Evolutionary conservation across 305 asterid genomes (phyloP), one percentile per base, ranked within the genome.

Genomic region (Fraxinus velutina): DNA sequence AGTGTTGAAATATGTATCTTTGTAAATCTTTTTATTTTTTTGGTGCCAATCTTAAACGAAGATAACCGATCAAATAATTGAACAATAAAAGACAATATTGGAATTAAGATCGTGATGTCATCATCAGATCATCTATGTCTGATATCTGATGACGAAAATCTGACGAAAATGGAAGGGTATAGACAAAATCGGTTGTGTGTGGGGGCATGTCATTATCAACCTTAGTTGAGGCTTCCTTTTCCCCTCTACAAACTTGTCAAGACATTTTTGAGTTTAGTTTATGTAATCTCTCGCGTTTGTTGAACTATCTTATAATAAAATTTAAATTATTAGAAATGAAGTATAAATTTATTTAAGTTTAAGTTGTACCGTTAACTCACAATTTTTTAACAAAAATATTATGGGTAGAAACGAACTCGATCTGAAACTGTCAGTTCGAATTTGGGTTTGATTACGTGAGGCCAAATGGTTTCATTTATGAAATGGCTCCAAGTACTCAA

Each of bases 141-240:
- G 73, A 66, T 82, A 62, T 73, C 22, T 50, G 52, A 76, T 77
- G 77, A 78, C 27, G 27, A 24, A 24, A 24, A 24, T 24, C 27
- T 24, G 27, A 24, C 27, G 27, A 24, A 78, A 71, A 68, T 57
- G 39, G 30, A 29, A 62, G 78, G 57, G 52, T 32, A 32, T 57
- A 78, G 85, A 84, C 84, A 79, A 80, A 75, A 64, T 73, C 80
- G 73, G 73, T 85, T 37, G 44, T 37, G 76, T 79, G 64, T 75
- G 88, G 83, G 73, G 87, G 70, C 80, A 70, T 77, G 86, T 84
- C 83, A 77, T 79, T 44, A 4, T 85, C 89, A 79, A 66, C 29
- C 76, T 75, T 85, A 73, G 81, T 76, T 79, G 64, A 70, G 60
- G 77, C 37, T 9, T 78, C 81, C 75, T n/a, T 27, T 24, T 32